Base-by-base conservation (phyloP, 148 eudicot genomes). In the Linanthus parryae region DNA sequence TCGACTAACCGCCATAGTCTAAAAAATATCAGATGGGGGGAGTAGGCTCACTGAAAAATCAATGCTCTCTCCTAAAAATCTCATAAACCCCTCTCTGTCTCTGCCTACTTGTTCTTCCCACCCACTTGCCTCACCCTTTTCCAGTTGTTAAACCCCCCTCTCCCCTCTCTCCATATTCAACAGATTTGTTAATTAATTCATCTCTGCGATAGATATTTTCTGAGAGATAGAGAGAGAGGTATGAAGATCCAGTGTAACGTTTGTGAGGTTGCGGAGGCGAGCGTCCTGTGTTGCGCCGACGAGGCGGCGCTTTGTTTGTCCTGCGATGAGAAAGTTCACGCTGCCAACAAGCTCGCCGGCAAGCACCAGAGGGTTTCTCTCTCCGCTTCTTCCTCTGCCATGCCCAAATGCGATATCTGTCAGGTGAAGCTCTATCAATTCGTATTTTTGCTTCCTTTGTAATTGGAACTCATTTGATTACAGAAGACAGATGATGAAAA, bases 211-310 rank as follows among this genome's bases (percentile, higher is more conserved):
- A n/a, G n/a, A n/a, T n/a, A n/a, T n/a, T n/a, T 33, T 13, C 1
- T 7, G 19, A 45, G 27, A 18, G 43, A 18, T 30, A 30, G 29
- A 28, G 18, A 10, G 18, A 19, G 44, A 15, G 43, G 42, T 59
- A 92, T 87, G 99, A 92, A 92, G 85, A 92, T 92, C 52, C 96
- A 82, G 82, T 92, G 99, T 54, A 79, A 70, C 81, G 98, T 87
- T 23, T 92, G 99, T 12, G 96, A 80, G 67, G 72, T 60, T 40
- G 90, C 94, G 53, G 90, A 79, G 65, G 99, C 96, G 4, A 73
- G 67, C 30, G 80, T 92, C 47, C 41, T 92, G 16, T 92, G 99
- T 53, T 92, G 96, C 26, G 85, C 91, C n/a, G 91, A 83, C 36
- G 91, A 83, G 72, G 91, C 91, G 56, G 85, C 91, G 14, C 26